A percentile compares a stretch with the other conserved stretches of the same genome.
Conservation (phyloP, 2,329 filamentous ascomycete genomes). For the Aspergillus alliaceus region DNA sequence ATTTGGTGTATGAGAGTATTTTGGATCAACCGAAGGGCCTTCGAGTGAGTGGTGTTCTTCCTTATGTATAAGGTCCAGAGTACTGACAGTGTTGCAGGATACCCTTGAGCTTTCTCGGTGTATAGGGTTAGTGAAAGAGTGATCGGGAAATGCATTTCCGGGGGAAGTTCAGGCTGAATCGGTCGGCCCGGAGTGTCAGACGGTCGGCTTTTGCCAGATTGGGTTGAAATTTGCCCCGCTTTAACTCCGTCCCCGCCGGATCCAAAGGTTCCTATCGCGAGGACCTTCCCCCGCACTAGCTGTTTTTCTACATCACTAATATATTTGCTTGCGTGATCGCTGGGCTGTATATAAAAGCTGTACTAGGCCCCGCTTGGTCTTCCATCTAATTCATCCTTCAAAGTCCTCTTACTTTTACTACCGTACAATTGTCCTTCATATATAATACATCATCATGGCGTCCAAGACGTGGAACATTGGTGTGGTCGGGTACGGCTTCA, state of each 20-base stretch:
- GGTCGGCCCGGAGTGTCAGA: conserved; percentile 27
- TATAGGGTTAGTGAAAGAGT: conserved; percentile 22
- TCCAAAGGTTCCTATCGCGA: conserved; percentile 40
- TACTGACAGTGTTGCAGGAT: conserved; percentile 21
- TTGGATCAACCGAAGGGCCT: conserved; percentile 28
- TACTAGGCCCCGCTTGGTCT: neutral
- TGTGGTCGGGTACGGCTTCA: conserved; percentile 61
- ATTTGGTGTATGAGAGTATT: conserved; percentile 64
- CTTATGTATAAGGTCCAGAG: neutral
- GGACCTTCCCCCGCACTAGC: conserved; percentile 36
- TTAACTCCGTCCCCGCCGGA: conserved; percentile 7
- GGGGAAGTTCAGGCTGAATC: neutral
- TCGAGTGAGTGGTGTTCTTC: conserved; percentile 20
- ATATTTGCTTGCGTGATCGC: neutral
- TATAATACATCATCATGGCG: conserved; percentile 33
- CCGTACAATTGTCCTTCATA: neutral
- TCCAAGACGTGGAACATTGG: conserved; percentile 56
- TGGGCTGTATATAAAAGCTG: conserved; percentile 7
- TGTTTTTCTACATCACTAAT: conserved; percentile 4
- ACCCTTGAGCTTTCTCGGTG: conserved; percentile 34
- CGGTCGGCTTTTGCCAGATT: conserved; percentile 55
- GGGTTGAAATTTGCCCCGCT: conserved; percentile 18
- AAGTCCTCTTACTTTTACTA: neutral
- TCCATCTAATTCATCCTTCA: conserved; percentile 20
- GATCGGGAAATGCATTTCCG: neutral